These are phyloP conservation scores for Lepidopterella palustris DNA, from an alignment of 495 filamentous ascomycete species.

Conservation along the genomic window DNA sequence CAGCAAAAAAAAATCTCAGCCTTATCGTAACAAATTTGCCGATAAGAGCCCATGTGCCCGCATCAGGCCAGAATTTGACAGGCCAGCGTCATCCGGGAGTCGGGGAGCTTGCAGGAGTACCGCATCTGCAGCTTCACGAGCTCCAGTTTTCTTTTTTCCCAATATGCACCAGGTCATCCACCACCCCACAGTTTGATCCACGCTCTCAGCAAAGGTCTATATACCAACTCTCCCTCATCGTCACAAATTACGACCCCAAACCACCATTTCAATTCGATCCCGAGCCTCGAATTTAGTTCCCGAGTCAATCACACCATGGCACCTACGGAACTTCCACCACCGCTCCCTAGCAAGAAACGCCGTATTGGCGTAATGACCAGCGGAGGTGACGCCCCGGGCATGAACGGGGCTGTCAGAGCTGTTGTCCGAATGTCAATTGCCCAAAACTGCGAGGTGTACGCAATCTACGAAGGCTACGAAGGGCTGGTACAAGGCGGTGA, in stretches of 20 bases:
- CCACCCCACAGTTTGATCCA: neutral
- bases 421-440: conserved; percentile 90
- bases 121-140: neutral
- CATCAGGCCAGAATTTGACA: no score
- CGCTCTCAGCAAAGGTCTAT: neutral
- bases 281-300: neutral
- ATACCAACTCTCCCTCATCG: neutral
- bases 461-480: conserved; percentile 92
- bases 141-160: neutral
- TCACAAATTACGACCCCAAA: neutral
- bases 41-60: no score
- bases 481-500: conserved; percentile 85
- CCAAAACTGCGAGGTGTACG: conserved; percentile 78
- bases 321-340: conserved; percentile 1
- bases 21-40: no score
- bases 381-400: conserved; percentile 94
- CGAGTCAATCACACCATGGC: neutral
- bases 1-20: no score
- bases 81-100: neutral
- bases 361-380: conserved; percentile 93
- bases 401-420: conserved; percentile 92
- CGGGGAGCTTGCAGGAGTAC: neutral
- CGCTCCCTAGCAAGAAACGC: conserved; percentile 48
- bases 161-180: neutral
- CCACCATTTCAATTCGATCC: neutral